Evolutionary conservation across 108 stramenopile genomes (phyloP), one percentile per base, ranked within the genome.

Genomic region (Stephanodiscus triporus): DNA sequence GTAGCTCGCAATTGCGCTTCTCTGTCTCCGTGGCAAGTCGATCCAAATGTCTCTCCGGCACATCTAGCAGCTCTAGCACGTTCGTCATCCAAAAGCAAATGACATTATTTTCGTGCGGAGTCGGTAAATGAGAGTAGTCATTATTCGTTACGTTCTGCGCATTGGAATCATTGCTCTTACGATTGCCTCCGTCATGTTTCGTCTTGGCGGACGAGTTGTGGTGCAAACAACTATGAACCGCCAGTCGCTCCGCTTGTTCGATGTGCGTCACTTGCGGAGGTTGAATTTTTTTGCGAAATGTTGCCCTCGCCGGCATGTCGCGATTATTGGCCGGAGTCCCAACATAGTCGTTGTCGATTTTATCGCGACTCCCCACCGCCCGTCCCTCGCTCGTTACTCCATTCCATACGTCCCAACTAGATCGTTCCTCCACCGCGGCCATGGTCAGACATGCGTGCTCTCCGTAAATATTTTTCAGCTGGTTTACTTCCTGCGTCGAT

Each of bases 51-150:
- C 62, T 32, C 13, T 76, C 75, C 0, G 67, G 48, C 19, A 76
- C 20, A 76, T 57, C 56, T 40, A 77, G 24, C 53, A 79, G 63
- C 20, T 79, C 78, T 32, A 79, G 47, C 24, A 79, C 78, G 50
- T 73, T 72, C 6, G 78, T 79, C 78, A 79, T 79, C 65, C 65
- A 79, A 29, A 73, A 72, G 54, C 78, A 79, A 63, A 73, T 63
- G 30, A 54, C 63, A 64, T 73, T 53, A 57, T 73, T 73, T 23
- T 73, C 72, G 10, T 49, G 37, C 19, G 61, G 40, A 8, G 72
- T 36, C n/a, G 72, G 72, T 22, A 73, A 54, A 37, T 65, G 32
- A 19, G 68, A 70, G 27, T 56, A 70, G 53, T 45, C 68, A 29
- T 70, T n/a, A 42, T 24, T 62, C 48, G 22, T 34, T 13, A 37